A percentile compares a stretch with the other conserved stretches of the same genome.
Conservation (phyloP, 1,139 yeast species). For the Protomyces gravidus region DNA sequence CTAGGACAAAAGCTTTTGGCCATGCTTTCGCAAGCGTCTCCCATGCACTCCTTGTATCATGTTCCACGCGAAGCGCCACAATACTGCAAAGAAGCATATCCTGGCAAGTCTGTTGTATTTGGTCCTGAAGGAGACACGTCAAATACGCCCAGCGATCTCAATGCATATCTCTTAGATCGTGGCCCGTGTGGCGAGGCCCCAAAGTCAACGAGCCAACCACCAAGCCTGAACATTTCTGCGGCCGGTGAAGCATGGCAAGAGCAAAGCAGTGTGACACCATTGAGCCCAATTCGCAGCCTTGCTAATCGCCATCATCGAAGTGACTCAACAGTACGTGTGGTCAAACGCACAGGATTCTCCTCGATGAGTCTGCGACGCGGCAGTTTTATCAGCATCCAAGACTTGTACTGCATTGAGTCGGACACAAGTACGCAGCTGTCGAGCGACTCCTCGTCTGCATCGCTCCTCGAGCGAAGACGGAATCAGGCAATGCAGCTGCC, state of each 20-base stretch:
- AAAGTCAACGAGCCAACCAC: background rate
- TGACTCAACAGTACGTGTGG: too few relatives aligned
- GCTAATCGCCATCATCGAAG: background rate
- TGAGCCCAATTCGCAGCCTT: background rate
- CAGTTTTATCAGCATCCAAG: background rate
- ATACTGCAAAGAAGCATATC: constrained; percentile 31
- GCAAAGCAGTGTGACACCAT: too few relatives aligned
- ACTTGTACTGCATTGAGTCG: background rate
- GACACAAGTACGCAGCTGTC: background rate
- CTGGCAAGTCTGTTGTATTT: constrained; percentile 12
- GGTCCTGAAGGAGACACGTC: constrained; percentile 10
- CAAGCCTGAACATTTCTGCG: background rate
- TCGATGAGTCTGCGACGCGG: background rate
- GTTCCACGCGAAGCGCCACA: constrained; percentile 32
- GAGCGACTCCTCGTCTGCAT: background rate
- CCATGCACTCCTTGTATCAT: constrained; percentile 30
- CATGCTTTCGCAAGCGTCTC: constrained; percentile 29
- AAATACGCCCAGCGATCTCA: constrained; percentile 5
- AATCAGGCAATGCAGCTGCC: background rate
- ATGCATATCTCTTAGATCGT: constrained; percentile 17
- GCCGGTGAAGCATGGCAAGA: background rate
- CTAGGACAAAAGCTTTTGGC: constrained; percentile 29
- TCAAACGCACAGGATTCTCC: background rate
- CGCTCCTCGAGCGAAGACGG: too few relatives aligned
- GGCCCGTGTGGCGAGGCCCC: constrained; percentile 6